These are phyloP conservation scores for Candida frijolesensis DNA, from an alignment of 1,139 yeast genomes.

Conservation along the genomic window DNA sequence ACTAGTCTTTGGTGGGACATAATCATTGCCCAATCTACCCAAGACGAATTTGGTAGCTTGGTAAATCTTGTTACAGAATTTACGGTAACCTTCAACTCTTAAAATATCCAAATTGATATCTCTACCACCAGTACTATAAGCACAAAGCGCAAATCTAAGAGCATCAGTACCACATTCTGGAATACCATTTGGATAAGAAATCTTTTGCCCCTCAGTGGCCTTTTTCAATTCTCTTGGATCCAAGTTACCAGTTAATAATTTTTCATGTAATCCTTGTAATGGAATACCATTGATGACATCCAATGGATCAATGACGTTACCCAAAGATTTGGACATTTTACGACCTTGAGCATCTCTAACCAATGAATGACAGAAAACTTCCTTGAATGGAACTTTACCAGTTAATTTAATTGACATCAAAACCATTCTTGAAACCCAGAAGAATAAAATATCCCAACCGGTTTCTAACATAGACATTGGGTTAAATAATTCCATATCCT, in stretches of 20 bases:
- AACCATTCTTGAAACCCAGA: slow-evolving; percentile 98
- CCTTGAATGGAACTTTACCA: slow-evolving; percentile 89
- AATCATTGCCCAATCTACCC: slow-evolving; percentile 89
- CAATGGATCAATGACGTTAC: slow-evolving; percentile 93
- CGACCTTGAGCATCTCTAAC: slow-evolving; percentile 99
- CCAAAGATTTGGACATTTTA: slow-evolving; percentile 96
- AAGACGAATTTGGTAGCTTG: slow-evolving; percentile 97
- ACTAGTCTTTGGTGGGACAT: slow-evolving; percentile 69
- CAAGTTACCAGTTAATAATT: slow-evolving; percentile 78
- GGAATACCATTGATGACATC: slow-evolving; percentile 91
- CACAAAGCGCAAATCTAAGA: slow-evolving; percentile 95
- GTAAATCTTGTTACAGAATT: slow-evolving; percentile 98
- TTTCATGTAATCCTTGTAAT: slow-evolving; percentile 76
- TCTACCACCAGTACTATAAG: slow-evolving; percentile 98
- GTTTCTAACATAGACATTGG: slow-evolving; percentile 96
- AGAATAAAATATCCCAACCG: slow-evolving; percentile 98
- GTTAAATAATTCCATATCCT: slow-evolving; percentile 74
- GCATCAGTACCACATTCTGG: slow-evolving; percentile 99
- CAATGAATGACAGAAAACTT: slow-evolving; percentile 96
- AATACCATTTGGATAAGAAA: slow-evolving; percentile 93
- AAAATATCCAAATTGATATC: slow-evolving; percentile 94
- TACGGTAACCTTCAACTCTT: slow-evolving; percentile 98
- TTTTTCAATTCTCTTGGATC: slow-evolving; percentile 86
- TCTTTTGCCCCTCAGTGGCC: slow-evolving; percentile 86
- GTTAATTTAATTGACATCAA: slow-evolving; percentile 88